Base-by-base conservation (phyloP, 805 yeast species). In the Cyberlindnera maclurae region DNA sequence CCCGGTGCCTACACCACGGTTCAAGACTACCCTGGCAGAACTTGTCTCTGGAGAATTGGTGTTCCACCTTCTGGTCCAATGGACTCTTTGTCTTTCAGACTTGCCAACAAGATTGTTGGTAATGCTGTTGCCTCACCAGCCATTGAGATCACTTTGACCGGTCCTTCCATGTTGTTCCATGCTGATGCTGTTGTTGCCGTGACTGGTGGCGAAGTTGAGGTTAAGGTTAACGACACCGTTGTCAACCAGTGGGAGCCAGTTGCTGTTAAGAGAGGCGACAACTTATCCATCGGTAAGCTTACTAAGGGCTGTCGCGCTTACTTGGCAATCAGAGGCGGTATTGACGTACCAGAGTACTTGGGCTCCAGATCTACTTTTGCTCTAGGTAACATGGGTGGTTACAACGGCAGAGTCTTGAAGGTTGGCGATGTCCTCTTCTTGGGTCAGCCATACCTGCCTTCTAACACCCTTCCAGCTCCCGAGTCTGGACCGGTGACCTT, bases 51-150 rank as follows among this genome's bases (percentile, higher is more conserved):
- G 71, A 62, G 68, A 52, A 58, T 65, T 39, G 98, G 98, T 59
- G 97, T 90, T 40, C 98, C 98, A 18, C 97, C 97, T 7, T 86
- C 96, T 30, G 98, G 98, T 33, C 96, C 97, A 43, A 93, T 90
- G 97, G 98, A 90, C 63, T 75, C 79, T 44, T 89, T 80, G 54
- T 79, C 97, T 4, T 89, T 89, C 68, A 73, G 96, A 53, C 60
- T 86, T 45, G 96, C 96, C 15, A 90, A 90, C 67, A 69, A 83
- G 57, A 77, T 86, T 54, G 97, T 90, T 33, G 97, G 97, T 43
- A 93, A 90, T 62, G 75, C 80, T 49, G 64, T 69, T 46, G 66
- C 71, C 33, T 82, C 96, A 10, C 96, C 97, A 5, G 96, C 94
- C 27, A 71, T 90, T 56, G 98, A 90, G 64, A 69, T 85, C 41